These are phyloP conservation scores for Cryptomeria japonica DNA, from an alignment of 75 land plant species.

Conservation along the genomic window DNA sequence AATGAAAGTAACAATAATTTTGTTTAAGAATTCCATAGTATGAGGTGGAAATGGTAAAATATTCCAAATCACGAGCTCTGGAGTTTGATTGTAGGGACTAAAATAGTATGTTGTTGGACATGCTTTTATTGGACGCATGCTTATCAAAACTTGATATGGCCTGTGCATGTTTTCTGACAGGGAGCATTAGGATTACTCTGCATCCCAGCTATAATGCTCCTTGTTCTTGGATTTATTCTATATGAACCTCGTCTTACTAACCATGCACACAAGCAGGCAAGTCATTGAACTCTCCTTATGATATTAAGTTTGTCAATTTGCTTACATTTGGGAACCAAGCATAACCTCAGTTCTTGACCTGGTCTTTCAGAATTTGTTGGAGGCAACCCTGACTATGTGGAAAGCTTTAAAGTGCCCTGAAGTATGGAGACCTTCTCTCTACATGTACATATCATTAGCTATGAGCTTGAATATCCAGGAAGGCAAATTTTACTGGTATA, in stretches of 20 bases:
- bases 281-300: slow-evolving; percentile 1
- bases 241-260: slow-evolving; percentile 42
- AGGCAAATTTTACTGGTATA: slow-evolving; percentile 86
- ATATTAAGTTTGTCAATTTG: slow-evolving; percentile 10
- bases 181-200: slow-evolving; percentile 66
- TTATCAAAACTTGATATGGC: neutral
- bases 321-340: neutral
- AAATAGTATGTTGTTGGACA: neutral
- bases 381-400: slow-evolving; percentile 62
- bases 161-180: slow-evolving; percentile 25
- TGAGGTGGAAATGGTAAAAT: neutral
- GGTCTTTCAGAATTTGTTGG: slow-evolving; percentile 51
- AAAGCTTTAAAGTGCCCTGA: slow-evolving; percentile 54
- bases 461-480: slow-evolving; percentile 65
- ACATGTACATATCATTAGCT: slow-evolving; percentile 78
- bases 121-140: neutral
- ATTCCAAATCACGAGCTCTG: neutral
- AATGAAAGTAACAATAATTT: neutral
- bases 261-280: slow-evolving; percentile 40
- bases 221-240: slow-evolving; percentile 61
- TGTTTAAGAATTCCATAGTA: neutral
- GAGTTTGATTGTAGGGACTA: neutral
- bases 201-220: slow-evolving; percentile 59
- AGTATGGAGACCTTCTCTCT: slow-evolving; percentile 84
- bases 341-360: slow-evolving; percentile 18